Evolutionary conservation across 2,329 filamentous ascomycete genomes (phyloP), one percentile per base, ranked within the genome.

Genomic region (Acrodontium crateriforme): DNA sequence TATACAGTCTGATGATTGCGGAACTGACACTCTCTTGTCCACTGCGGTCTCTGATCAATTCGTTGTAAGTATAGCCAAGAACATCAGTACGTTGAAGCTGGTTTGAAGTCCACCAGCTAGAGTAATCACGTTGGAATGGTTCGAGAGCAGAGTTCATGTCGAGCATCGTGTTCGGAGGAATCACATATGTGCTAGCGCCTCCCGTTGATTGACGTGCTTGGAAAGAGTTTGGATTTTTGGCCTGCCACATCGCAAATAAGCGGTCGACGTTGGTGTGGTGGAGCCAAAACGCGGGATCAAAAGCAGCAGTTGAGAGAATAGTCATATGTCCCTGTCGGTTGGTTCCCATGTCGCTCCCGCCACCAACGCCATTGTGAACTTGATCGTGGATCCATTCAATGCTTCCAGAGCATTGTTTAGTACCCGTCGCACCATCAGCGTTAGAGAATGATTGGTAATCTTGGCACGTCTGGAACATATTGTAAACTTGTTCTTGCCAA

Each of bases 251-350:
- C 15, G 49, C 47, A 29, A 46, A 48, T 21, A 48, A 29, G 25
- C 49, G 42, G 32, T 53, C 49, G 9, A 50, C 45, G 29, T 50
- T 52, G 39, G 30, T 33, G 39, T 53, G 49, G 35, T 53, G 49
- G 8, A 53, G 42, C 41, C 42, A 51, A 42, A 53, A 53, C 22
- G 42, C 29, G 3, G 49, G 49, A 22, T 53, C 49, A 32, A 48
- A 52, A 6, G 47, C 35, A 9, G 47, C 39, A 7, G 32, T 30
- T 5, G 46, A 31, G 7, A 50, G 39, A 35, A 45, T 47, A 20
- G 37, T 45, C 49, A 53, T 52, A 39, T 52, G 44, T n/a, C 38
- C 38, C 15, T 28, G 29, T 10, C 27, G 34, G 15, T 32, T 30
- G 13, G 32, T 34, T n/a, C 16, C 18, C 45, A 49, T 49, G 36